Conservation (phyloP, 352 stramenopile species). For the Phytophthora citrophthora region DNA sequence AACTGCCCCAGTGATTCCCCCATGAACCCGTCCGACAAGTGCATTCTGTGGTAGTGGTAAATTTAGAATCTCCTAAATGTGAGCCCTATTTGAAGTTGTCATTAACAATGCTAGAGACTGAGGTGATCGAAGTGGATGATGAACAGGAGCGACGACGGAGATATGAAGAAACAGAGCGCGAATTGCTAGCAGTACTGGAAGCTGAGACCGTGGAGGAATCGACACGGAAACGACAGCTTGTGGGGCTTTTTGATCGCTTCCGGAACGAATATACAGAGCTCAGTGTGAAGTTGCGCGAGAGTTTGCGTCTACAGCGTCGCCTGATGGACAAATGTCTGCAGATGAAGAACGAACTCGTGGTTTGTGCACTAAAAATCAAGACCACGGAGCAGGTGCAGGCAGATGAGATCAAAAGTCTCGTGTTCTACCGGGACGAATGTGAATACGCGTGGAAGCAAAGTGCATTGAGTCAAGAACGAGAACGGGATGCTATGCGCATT, state of each 20-base stretch:
- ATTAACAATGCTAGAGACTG: constrained; percentile 1
- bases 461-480: constrained; percentile 58
- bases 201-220: constrained; percentile 52
- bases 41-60: constrained; percentile 45
- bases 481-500: constrained; percentile 66
- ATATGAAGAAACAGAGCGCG: constrained; percentile 54
- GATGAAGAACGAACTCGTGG: constrained; percentile 76
- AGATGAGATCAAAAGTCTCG: constrained; percentile 73
- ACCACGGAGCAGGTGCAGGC: constrained; percentile 67
- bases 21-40: constrained; percentile 69
- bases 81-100: neutral
- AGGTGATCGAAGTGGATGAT: constrained; percentile 15
- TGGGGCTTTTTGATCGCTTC: constrained; percentile 74
- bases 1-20: constrained; percentile 39
- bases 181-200: constrained; percentile 59
- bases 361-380: constrained; percentile 60
- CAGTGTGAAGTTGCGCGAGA: constrained; percentile 60
- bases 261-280: constrained; percentile 67
- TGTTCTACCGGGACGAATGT: constrained; percentile 80
- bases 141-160: constrained; percentile 40
- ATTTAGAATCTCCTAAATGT: constrained; percentile 4
- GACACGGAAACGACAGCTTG: constrained; percentile 63
- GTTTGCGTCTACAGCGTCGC: constrained; percentile 52
- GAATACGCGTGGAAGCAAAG: constrained; percentile 71
- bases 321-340: constrained; percentile 75